A percentile compares a stretch with the other conserved stretches of the same genome.
Conservation (phyloP, 768 basidiomycete species). For the Hemileccinum rubropunctum region DNA sequence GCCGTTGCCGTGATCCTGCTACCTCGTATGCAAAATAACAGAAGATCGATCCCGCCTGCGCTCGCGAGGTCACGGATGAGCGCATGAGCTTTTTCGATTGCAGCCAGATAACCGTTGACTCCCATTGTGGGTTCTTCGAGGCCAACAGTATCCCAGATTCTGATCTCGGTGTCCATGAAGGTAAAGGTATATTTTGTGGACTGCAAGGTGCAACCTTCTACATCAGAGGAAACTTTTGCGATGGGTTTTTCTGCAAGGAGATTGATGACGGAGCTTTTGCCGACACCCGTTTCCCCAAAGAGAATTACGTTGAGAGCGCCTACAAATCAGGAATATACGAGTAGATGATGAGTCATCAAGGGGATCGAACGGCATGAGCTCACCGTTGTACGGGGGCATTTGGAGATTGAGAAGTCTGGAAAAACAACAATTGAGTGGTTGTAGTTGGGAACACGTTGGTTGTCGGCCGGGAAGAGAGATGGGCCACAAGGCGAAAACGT, state of each 20-base stretch:
- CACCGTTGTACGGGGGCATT: conserved; percentile 22
- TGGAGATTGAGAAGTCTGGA: not conserved
- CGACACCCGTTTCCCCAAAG: conserved; percentile 32
- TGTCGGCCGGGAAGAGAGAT: conserved; percentile 4
- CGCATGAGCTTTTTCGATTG: conserved; percentile 27
- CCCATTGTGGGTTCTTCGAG: conserved; percentile 31
- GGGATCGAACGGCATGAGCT: conserved; percentile 1
- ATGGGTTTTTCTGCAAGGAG: conserved; percentile 31
- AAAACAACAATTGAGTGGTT: too few species aligned
- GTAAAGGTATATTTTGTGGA: conserved; percentile 24
- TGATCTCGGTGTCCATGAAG: conserved; percentile 8
- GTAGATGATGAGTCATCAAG: conserved; percentile 1
- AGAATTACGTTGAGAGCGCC: conserved; percentile 27
- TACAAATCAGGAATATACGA: not conserved
- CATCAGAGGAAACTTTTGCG: conserved; percentile 33
- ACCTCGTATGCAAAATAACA: conserved; percentile 39
- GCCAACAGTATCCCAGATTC: conserved; percentile 30
- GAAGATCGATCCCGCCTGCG: conserved; percentile 31
- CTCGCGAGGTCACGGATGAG: conserved; percentile 23
- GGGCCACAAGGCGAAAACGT: conserved; percentile 2
- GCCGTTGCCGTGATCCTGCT: conserved; percentile 28
- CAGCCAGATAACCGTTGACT: conserved; percentile 25
- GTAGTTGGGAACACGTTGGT: not conserved
- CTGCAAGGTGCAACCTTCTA: conserved; percentile 33
- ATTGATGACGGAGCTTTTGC: conserved; percentile 47